Conservation (phyloP, 768 basidiomycete species). For the Russula earlei region DNA sequence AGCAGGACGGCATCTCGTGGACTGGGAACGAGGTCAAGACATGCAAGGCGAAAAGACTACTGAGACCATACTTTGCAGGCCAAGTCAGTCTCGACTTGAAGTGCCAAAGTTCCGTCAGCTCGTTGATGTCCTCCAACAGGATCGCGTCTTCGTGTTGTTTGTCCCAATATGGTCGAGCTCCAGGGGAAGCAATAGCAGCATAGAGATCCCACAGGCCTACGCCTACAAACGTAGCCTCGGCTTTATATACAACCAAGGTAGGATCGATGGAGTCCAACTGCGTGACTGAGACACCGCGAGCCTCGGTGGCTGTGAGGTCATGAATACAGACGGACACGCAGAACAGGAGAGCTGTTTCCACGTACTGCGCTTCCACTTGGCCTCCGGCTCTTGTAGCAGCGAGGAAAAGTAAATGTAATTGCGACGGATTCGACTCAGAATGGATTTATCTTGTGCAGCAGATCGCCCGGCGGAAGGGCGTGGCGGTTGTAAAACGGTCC, state of each 20-base stretch:
- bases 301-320: constrained; percentile 55
- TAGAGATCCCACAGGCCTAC: constrained; percentile 94
- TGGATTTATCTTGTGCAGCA: constrained; percentile 65
- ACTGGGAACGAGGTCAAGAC: constrained; percentile 31
- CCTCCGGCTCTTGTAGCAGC: constrained; percentile 91
- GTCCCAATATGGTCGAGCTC: constrained; percentile 79
- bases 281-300: constrained; percentile 84
- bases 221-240: constrained; percentile 95
- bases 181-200: constrained; percentile 77
- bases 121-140: constrained; percentile 82
- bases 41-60: constrained; percentile 15
- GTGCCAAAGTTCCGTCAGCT: constrained; percentile 89
- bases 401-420: constrained; percentile 99
- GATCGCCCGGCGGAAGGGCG: constrained; percentile 37
- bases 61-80: constrained; percentile 72
- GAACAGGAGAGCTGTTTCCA: constrained; percentile 18
- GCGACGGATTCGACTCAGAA: constrained; percentile 77
- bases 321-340: constrained; percentile 1
- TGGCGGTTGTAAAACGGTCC: constrained; percentile 24
- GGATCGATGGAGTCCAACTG: constrained; percentile 97
- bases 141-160: constrained; percentile 81
- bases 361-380: constrained; percentile 90
- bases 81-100: constrained; percentile 85
- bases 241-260: constrained; percentile 89
- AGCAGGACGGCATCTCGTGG: constrained; percentile 86